These are phyloP conservation scores for Viridothelium virens DNA, from an alignment of 495 filamentous ascomycete species.

Conservation along the genomic window DNA sequence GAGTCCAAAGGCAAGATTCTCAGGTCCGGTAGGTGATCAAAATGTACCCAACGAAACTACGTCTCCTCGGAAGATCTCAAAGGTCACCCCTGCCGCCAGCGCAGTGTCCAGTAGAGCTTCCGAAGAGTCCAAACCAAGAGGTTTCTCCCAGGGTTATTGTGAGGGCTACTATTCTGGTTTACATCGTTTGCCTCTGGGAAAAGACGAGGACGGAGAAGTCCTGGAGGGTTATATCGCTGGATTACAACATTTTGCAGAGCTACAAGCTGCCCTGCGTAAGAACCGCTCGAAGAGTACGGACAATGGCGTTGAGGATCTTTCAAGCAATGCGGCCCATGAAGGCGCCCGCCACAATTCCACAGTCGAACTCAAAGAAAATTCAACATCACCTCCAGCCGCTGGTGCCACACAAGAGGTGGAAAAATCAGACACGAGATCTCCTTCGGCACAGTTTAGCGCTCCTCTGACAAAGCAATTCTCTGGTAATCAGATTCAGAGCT, in stretches of 20 bases:
- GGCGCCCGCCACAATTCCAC: neutral
- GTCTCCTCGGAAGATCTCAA: neutral
- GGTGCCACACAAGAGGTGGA: neutral
- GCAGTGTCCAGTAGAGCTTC: neutral
- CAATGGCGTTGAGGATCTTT: neutral
- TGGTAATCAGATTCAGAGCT: conserved; percentile 10
- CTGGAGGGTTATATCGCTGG: conserved; percentile 30
- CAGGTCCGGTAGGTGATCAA: neutral
- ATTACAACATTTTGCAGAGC: conserved; percentile 14
- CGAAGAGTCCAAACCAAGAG: conserved; percentile 1
- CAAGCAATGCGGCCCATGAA: neutral
- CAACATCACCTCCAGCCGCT: neutral
- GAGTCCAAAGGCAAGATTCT: conserved; percentile 19
- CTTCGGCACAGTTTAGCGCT: conserved; percentile 4
- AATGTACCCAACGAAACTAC: neutral
- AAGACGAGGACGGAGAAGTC: conserved; percentile 22
- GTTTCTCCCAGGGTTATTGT: conserved; percentile 21
- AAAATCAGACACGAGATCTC: neutral
- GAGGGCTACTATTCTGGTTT: conserved; percentile 33
- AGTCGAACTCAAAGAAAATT: conserved; percentile 1
- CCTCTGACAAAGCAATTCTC: neutral
- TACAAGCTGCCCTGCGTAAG: neutral
- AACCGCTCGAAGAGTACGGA: neutral
- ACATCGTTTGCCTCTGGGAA: conserved; percentile 22
- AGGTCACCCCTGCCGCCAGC: neutral